Evolutionary conservation across 2,329 filamentous ascomycete species (phyloP).

Genomic region (Zopfia rhizophila): DNA sequence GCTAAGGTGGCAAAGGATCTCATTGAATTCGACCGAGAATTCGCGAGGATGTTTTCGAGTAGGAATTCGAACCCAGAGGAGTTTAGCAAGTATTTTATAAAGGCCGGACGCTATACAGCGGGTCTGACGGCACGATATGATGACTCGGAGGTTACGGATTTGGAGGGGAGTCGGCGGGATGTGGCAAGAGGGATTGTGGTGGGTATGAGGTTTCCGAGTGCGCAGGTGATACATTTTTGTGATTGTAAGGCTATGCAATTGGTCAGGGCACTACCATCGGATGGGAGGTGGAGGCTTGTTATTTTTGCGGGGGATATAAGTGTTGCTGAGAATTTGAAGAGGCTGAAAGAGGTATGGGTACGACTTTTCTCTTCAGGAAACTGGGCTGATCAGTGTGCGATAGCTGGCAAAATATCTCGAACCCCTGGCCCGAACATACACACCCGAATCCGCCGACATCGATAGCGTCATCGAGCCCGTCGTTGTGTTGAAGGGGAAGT

Average conservation of each 20-base stretch:
- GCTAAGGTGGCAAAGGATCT: constrained; percentile 58
- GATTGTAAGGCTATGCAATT: constrained; percentile 68
- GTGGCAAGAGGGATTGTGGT: constrained; percentile 53
- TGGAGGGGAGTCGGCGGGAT: constrained; percentile 44
- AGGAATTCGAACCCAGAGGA: constrained; percentile 58
- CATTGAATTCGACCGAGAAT: constrained; percentile 69
- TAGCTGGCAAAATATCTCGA: constrained; percentile 35
- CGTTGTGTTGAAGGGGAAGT: constrained; percentile 63
- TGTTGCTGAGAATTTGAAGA: constrained; percentile 30
- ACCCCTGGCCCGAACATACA: constrained; percentile 54
- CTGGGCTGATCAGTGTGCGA: background rate
- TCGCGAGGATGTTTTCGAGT: constrained; percentile 64
- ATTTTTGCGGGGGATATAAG: constrained; percentile 60
- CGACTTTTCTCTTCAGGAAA: background rate
- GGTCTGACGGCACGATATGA: constrained; percentile 68
- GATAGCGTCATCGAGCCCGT: constrained; percentile 69
- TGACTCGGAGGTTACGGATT: constrained; percentile 59
- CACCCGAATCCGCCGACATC: constrained; percentile 53
- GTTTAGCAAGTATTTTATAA: constrained; percentile 67
- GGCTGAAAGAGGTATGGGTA: constrained; percentile 52
- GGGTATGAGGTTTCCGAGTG: constrained; percentile 63
- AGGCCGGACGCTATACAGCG: constrained; percentile 68
- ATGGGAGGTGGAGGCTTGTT: constrained; percentile 64
- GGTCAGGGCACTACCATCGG: constrained; percentile 60
- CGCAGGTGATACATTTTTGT: constrained; percentile 68